phyloP scores from a whole-genome alignment of 208 protist genomes.

The Trypanosoma caninum region DNA sequence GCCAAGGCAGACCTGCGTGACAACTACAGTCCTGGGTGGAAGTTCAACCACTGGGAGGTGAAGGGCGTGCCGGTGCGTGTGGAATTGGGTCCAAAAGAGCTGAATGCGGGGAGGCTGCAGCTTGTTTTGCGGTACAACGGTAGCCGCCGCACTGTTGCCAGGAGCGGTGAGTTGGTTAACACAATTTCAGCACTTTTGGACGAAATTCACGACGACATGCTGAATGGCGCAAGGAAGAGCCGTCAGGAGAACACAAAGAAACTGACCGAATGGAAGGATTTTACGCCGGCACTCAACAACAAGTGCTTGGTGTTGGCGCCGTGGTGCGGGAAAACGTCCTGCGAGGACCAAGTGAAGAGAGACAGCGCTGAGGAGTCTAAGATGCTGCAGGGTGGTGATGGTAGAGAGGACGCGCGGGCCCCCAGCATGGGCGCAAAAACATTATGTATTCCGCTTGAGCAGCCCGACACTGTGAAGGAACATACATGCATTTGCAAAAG shows the following conservation, averaged over 20 bases:
- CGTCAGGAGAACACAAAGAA: conserved; percentile 52
- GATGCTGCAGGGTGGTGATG: conserved; percentile 44
- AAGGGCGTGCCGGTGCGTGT: conserved; percentile 96
- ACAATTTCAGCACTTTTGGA: conserved; percentile 66
- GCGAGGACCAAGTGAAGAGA: conserved; percentile 95
- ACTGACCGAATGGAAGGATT: conserved; percentile 87
- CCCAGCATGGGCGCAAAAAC: conserved; percentile 96
- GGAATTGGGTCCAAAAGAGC: conserved; percentile 97
- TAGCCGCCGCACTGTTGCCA: conserved; percentile 55
- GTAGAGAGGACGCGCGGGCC: conserved; percentile 74
- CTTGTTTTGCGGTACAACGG: conserved; percentile 67
- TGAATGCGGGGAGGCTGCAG: conserved; percentile 62
- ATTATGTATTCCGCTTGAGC: conserved; percentile 95
- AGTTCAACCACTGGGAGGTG: conserved; percentile 99
- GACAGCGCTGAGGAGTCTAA: conserved; percentile 86
- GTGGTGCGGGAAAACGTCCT: conserved; percentile 89
- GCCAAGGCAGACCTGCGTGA: conserved; percentile 89
- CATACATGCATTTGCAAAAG: conserved; percentile 88
- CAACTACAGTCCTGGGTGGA: conserved; percentile 96
- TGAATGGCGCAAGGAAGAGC: conserved; percentile 46
- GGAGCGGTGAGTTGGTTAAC: conserved; percentile 38
- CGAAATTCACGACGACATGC: conserved; percentile 91
- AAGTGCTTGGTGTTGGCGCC: conserved; percentile 88
- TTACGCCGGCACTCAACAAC: conserved; percentile 89
- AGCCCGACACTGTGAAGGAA: conserved; percentile 74